Conservation (phyloP, 495 filamentous ascomycete species). For the Cercophora newfieldiana region DNA sequence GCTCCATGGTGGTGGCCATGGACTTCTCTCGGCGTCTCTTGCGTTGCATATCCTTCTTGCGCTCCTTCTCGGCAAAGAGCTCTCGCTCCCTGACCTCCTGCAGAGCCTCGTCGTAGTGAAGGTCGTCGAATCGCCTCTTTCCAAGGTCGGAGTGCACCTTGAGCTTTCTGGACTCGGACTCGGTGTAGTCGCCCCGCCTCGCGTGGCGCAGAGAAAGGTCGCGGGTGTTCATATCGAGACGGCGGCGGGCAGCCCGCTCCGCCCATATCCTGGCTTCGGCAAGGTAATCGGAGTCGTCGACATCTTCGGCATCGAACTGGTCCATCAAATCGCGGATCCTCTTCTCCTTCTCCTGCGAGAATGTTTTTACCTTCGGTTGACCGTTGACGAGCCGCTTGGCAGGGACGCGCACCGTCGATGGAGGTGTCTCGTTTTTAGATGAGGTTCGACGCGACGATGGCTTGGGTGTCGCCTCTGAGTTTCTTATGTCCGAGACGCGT, state of each 20-base stretch:
- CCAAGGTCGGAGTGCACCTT: constrained; percentile 50
- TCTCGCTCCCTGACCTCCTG: constrained; percentile 86
- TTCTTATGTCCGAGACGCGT: constrained; percentile 41
- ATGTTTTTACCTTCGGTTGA: constrained; percentile 50
- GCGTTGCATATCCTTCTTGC: constrained; percentile 99
- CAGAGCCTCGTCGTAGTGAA: constrained; percentile 64
- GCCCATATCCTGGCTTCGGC: constrained; percentile 55
- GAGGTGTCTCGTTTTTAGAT: constrained; percentile 45
- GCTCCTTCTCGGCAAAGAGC: constrained; percentile 92
- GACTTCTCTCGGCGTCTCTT: constrained; percentile 97
- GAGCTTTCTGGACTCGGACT: constrained; percentile 38
- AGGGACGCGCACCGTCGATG: constrained; percentile 47
- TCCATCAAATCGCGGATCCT: constrained; percentile 62
- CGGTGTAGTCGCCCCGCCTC: constrained; percentile 40
- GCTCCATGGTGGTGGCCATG: constrained; percentile 79
- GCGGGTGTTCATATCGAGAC: constrained; percentile 55
- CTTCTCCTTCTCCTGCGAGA: constrained; percentile 67
- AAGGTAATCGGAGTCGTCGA: constrained; percentile 65
- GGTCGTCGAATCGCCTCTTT: constrained; percentile 50
- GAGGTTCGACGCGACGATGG: constrained; percentile 40
- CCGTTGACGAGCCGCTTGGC: constrained; percentile 54
- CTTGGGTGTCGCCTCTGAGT: constrained; percentile 41
- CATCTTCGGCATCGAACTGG: constrained; percentile 68
- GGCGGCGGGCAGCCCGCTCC: constrained; percentile 59
- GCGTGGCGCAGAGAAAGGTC: constrained; percentile 60